Percentiles rank a stretch among this genome's conserved stretches.
Evolutionary conservation across 2,329 filamentous ascomycete genomes (phyloP).

Genomic region (Ophiocordyceps unilateralis): DNA sequence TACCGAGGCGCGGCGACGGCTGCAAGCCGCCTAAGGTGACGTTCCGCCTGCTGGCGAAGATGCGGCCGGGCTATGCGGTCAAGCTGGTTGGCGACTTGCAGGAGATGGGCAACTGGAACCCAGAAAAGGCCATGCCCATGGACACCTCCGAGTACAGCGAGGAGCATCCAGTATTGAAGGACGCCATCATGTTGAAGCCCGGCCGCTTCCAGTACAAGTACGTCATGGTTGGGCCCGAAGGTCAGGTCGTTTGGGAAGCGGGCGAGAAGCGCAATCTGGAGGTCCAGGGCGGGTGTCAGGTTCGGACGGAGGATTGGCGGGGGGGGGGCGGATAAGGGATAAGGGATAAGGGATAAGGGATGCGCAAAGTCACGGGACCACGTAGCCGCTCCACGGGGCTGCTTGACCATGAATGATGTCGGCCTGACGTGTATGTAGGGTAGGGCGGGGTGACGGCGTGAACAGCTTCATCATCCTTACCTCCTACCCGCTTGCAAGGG

Average conservation of each 20-base stretch:
- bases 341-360: too few relatives aligned
- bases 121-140: background rate
- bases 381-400: too few relatives aligned
- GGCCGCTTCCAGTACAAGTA: background rate
- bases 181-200: background rate
- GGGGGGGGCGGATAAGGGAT: too few relatives aligned
- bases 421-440: too few relatives aligned
- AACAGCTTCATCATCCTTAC: background rate
- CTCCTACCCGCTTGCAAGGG: too few relatives aligned
- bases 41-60: background rate
- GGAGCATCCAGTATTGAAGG: background rate
- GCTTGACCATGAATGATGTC: too few relatives aligned
- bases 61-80: background rate
- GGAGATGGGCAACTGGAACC: background rate
- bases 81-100: background rate
- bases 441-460: background rate
- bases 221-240: background rate
- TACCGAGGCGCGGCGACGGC: too few relatives aligned
- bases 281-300: too few relatives aligned
- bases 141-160: background rate
- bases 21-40: background rate
- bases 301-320: too few relatives aligned
- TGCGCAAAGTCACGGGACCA: too few relatives aligned
- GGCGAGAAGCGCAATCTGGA: background rate
- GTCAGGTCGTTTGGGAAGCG: background rate